Evolutionary conservation across 768 basidiomycete genomes (phyloP), one percentile per base, ranked within the genome.

Genomic region (Phylloporus sp.): DNA sequence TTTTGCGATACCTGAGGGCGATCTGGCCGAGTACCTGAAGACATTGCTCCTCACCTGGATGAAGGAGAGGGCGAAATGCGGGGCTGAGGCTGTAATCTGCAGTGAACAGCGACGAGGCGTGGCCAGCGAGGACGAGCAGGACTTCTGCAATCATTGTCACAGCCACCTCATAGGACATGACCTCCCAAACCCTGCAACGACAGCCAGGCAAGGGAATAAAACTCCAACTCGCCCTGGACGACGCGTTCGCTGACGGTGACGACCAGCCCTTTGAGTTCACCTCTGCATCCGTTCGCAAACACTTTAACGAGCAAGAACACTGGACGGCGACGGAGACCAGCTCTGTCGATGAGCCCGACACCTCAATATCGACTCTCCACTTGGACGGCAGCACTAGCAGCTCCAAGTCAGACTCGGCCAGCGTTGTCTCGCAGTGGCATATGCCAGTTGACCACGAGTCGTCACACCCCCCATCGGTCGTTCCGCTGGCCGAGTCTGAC

Each of bases 21-120:
- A 95, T 80, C 43, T 78, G 76, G 9, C 81, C 88, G 3, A 97
- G 80, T 10, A 81, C 44, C 88, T 91, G 85, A n/a, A 95, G 77
- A 56, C 85, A 87, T 66, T 93, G 82, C 47, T 85, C 79, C 63
- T 95, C 93, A 10, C 93, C 93, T 3, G 93, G 93, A 62, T 97
- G 93, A 4, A 97, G 80, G 15, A 93, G 80, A 4, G 82, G 75
- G 6, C 68, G 62, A 60, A 92, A 85, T 0, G 83, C 78, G 5
- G 87, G 80, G 61, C 84, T 78, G 36, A 89, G 63, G 28, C 70
- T 71, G 52, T 81, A 73, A 50, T 80, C 83, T 23, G 70, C 60
- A 16, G 81, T 77, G 69, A 97, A 93, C 46, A 97, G 75, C 2
- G 91, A 88, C 0, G 94, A 95, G 5, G 81, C 76, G 71, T 97